Evolutionary conservation across 2,329 filamentous ascomycete species (phyloP).

Genomic region (Fusarium luffae): DNA sequence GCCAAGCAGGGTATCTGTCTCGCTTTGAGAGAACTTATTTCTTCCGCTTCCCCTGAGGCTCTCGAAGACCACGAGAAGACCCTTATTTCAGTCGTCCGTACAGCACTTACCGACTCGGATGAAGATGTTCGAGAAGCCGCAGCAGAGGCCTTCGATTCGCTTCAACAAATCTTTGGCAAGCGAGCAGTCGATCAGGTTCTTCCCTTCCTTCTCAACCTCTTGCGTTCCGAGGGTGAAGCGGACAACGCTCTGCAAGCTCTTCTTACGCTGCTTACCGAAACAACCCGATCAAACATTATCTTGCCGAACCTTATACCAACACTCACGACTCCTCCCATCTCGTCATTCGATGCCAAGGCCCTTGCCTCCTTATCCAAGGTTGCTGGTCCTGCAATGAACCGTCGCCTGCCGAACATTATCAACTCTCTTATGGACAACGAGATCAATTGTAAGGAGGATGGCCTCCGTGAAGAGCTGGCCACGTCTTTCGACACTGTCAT

Average conservation of each 20-base stretch:
- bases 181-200: constrained; percentile 94
- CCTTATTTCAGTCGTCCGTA: constrained; percentile 92
- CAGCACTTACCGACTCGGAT: constrained; percentile 89
- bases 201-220: constrained; percentile 88
- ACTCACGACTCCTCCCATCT: constrained; percentile 88
- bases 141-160: constrained; percentile 94
- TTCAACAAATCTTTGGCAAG: constrained; percentile 95
- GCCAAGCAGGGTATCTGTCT: constrained; percentile 98
- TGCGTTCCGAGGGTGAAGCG: constrained; percentile 86
- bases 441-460: constrained; percentile 79
- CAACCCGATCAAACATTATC: constrained; percentile 94
- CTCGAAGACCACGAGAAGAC: constrained; percentile 96
- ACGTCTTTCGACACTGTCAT: constrained; percentile 89
- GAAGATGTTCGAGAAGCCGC: constrained; percentile 93
- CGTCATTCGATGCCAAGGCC: constrained; percentile 93
- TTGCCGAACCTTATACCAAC: constrained; percentile 96
- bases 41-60: constrained; percentile 86
- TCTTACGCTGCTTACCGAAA: constrained; percentile 92
- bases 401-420: constrained; percentile 87
- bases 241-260: constrained; percentile 93
- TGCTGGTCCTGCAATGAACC: constrained; percentile 88
- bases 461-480: constrained; percentile 77
- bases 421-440: constrained; percentile 96
- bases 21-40: constrained; percentile 91
- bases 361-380: constrained; percentile 93